phyloP scores from a whole-genome alignment of 2,329 filamentous ascomycete genomes.

The Whalleya microplaca region DNA sequence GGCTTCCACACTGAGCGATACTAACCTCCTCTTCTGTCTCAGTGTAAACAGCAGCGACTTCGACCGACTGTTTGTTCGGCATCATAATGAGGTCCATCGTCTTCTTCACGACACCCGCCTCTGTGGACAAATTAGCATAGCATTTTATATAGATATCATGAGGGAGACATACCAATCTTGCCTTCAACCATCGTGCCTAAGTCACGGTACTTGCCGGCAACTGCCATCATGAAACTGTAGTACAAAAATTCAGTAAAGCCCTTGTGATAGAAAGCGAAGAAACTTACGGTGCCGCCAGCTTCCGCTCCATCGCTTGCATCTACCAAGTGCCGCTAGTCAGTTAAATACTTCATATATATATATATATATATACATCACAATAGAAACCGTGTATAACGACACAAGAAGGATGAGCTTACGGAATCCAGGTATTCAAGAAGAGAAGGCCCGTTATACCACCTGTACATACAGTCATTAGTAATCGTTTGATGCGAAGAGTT shows the following conservation, averaged over 20 bases:
- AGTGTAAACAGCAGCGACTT: conserved; percentile 85
- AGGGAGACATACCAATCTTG: conserved; percentile 61
- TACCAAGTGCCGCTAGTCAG: conserved; percentile 27
- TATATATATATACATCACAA: no score
- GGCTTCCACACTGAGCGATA: conserved; percentile 87
- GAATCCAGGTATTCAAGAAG: conserved; percentile 92
- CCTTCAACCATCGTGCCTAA: conserved; percentile 98
- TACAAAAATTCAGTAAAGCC: not conserved
- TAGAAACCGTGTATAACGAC: not conserved
- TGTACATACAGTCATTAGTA: not conserved
- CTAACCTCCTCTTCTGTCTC: conserved; percentile 93
- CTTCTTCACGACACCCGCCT: conserved; percentile 93
- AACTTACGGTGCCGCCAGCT: conserved; percentile 82
- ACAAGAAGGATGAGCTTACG: not conserved
- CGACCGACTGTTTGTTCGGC: conserved; percentile 85
- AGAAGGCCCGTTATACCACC: conserved; percentile 86
- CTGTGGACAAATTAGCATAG: conserved; percentile 38
- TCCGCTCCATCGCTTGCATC: conserved; percentile 92
- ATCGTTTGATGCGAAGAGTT: not conserved
- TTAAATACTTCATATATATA: not conserved
- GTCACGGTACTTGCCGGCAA: conserved; percentile 94
- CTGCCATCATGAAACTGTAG: conserved; percentile 83
- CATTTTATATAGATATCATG: not conserved
- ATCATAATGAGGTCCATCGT: conserved; percentile 86
- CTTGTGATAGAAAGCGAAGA: not conserved